Evolutionary conservation across 139 green algal genomes (phyloP).

Genomic region (Chlorella ohadii): DNA sequence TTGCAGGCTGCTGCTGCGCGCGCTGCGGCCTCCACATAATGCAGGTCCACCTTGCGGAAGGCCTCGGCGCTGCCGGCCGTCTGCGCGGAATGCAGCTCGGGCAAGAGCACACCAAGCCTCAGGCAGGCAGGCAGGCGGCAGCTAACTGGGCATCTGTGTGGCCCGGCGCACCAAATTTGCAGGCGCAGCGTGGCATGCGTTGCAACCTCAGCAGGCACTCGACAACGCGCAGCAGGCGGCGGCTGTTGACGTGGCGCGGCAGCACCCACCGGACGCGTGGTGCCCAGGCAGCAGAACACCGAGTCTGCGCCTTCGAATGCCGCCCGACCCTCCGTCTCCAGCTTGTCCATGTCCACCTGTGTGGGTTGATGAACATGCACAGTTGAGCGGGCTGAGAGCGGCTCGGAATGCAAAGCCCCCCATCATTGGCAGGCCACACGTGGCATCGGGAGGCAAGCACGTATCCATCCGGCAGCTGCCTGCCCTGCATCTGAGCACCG

Average conservation of each 20-base stretch:
- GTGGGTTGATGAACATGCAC: neutral
- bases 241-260: no score
- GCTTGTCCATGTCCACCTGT: constrained; percentile 52
- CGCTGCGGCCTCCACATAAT: constrained; percentile 60
- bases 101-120: neutral
- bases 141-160: no score
- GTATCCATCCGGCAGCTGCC: neutral
- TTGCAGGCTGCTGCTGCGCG: constrained; percentile 46
- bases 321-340: constrained; percentile 35
- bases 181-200: no score
- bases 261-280: constrained; percentile 59
- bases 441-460: no score
- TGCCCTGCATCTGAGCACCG: no score
- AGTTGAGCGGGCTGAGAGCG: no score
- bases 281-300: constrained; percentile 70
- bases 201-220: no score
- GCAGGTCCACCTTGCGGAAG: constrained; percentile 68
- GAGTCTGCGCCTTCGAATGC: constrained; percentile 49
- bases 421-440: no score
- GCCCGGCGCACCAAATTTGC: no score
- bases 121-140: neutral
- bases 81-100: no score
- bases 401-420: no score
- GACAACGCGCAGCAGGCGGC: no score
- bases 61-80: constrained; percentile 24